These are phyloP conservation scores for Cryptosporidium bovis DNA, from an alignment of 169 alveolate species.

Conservation along the genomic window DNA sequence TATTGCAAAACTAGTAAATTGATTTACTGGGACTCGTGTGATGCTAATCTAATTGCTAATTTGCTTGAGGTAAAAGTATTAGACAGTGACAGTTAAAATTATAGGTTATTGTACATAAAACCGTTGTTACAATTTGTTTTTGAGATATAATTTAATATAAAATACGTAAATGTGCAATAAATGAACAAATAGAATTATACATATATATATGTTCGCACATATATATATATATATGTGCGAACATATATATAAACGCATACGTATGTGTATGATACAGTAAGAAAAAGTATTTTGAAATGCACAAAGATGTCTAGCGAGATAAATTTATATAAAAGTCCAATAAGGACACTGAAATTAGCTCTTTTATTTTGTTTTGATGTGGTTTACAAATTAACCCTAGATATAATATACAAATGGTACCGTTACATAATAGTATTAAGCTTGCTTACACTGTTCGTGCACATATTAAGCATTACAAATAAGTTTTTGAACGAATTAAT, in stretches of 20 bases:
- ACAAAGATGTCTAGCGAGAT: conserved; percentile 4
- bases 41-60: too few species aligned
- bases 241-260: background rate
- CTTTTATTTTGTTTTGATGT: conserved; percentile 39
- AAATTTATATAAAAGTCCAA: conserved; percentile 39
- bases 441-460: background rate
- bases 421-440: conserved; percentile 9
- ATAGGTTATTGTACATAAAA: too few species aligned
- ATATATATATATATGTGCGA: background rate
- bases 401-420: conserved; percentile 19
- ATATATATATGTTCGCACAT: background rate
- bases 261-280: background rate
- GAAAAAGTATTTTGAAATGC: background rate
- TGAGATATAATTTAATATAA: too few species aligned
- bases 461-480: background rate
- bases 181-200: background rate
- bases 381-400: background rate
- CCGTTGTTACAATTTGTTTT: too few species aligned
- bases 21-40: too few species aligned
- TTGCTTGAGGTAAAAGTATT: too few species aligned
- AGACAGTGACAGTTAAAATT: too few species aligned
- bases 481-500: background rate
- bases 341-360: conserved; percentile 41
- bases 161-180: background rate
- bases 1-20: too few species aligned